phyloP scores from a whole-genome alignment of 2,329 filamentous ascomycete genomes.

The Phialophora tarda region DNA sequence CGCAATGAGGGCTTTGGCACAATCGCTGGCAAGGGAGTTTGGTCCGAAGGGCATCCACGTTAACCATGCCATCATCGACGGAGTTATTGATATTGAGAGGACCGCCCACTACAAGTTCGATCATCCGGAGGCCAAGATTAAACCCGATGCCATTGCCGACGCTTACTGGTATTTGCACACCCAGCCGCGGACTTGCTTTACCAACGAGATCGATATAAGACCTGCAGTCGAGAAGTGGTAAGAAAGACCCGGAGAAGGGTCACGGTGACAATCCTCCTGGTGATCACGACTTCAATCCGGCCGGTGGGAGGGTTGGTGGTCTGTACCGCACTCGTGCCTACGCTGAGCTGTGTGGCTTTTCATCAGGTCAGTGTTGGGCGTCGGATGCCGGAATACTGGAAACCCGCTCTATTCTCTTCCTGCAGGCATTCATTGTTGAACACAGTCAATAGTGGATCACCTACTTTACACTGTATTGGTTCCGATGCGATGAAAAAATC shows the following conservation, averaged over 20 bases:
- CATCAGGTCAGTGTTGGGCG: neutral
- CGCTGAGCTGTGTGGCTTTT: neutral
- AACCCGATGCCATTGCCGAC: slow-evolving; percentile 79
- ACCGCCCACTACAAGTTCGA: slow-evolving; percentile 66
- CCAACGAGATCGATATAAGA: slow-evolving; percentile 56
- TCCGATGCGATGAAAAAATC: neutral
- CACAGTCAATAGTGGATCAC: neutral
- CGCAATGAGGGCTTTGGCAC: slow-evolving; percentile 73
- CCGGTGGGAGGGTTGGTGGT: neutral
- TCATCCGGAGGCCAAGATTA: slow-evolving; percentile 70
- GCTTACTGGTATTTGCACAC: slow-evolving; percentile 84
- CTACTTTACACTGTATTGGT: neutral
- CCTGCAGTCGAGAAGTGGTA: slow-evolving; percentile 86
- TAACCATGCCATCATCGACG: slow-evolving; percentile 81
- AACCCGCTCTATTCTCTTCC: neutral
- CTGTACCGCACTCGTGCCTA: neutral
- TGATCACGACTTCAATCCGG: neutral
- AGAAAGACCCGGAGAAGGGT: slow-evolving; percentile 6
- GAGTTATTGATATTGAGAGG: slow-evolving; percentile 79
- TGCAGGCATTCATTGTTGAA: neutral
- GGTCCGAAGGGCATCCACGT: slow-evolving; percentile 84
- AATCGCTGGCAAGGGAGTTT: slow-evolving; percentile 81
- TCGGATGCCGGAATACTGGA: neutral
- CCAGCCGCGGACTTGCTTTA: slow-evolving; percentile 78
- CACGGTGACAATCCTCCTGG: neutral